Base-by-base conservation (phyloP, 2,329 filamentous ascomycete genomes). In the Herpotrichia juniperi region DNA sequence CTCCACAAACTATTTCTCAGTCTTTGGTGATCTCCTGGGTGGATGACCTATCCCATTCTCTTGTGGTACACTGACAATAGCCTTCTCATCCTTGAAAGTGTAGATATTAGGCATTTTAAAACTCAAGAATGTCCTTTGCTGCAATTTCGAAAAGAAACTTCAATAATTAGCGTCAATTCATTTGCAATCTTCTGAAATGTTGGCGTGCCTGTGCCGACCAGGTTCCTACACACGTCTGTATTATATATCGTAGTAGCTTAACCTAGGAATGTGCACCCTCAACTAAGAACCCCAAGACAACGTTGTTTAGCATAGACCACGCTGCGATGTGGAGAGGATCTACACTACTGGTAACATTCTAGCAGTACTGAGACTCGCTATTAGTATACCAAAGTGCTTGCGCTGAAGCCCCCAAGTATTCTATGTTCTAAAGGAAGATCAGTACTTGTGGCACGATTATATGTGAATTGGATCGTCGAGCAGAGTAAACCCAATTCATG, bases 311-410 rank as follows among this genome's bases (percentile, higher is more conserved):
- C 9, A 42, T 44, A 31, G 52, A 51, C 5, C 47, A 49, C 8
- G 52, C 24, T 16, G 48, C 37, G 16, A 51, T n/a, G 32, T 55
- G 47, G 16, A 55, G 43, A 19, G 52, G 22, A 42, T 34, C 34
- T 11, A 51, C 43, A 19, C 31, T 43, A 25, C 32, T 43, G 21
- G 34, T 30, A 12, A 51, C 49, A 42, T 55, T 45, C 45, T 37
- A 53, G 21, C 50, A 48, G 22, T 53, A 26, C 10, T 16, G 11
- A 4, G 50, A 48, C 22, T 28, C 34, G 3, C 21, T 51, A 32
- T 48, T 39, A 12, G 42, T 40, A 31, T 51, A 48, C 42, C 37
- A 50, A 7, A 50, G 17, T 9, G 39, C 48, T 24, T 46, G 44
- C 2, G 48, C 43, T 5, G 43, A 39, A 25, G 48, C 39, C 21